These are phyloP conservation scores for Colletotrichum navitas DNA, from an alignment of 2,329 filamentous ascomycete species.

Conservation along the genomic window DNA sequence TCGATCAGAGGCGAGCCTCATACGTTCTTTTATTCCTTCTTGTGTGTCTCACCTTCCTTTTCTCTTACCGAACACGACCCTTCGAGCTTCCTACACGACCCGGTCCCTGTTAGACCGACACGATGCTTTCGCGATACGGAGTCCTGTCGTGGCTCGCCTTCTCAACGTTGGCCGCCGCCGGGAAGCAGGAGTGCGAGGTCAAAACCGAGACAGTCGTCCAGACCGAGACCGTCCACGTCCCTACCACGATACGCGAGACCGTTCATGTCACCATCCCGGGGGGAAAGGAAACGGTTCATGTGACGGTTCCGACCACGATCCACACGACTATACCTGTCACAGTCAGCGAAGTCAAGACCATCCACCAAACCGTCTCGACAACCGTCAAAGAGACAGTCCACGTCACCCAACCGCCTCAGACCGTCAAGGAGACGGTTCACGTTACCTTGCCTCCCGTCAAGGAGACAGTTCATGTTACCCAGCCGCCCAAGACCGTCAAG, in stretches of 20 bases:
- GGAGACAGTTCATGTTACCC: slow-evolving; percentile 2
- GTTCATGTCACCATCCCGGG: too few relatives aligned
- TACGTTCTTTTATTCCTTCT: slow-evolving; percentile 36
- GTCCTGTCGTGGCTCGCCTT: slow-evolving; percentile 34
- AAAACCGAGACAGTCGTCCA: slow-evolving; percentile 30
- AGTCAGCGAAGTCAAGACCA: slow-evolving; percentile 27
- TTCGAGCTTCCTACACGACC: not conserved
- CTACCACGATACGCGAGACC: too few relatives aligned
- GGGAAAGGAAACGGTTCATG: slow-evolving; percentile 34
- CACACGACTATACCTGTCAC: slow-evolving; percentile 24
- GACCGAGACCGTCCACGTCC: slow-evolving; percentile 27
- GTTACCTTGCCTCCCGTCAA: slow-evolving; percentile 10
- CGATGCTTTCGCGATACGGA: slow-evolving; percentile 32
- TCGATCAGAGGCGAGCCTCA: slow-evolving; percentile 41
- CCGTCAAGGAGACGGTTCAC: slow-evolving; percentile 10
- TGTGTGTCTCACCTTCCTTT: slow-evolving; percentile 17
- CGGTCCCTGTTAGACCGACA: slow-evolving; percentile 1
- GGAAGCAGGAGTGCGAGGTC: slow-evolving; percentile 24
- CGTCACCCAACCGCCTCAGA: slow-evolving; percentile 8
- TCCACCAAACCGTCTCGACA: slow-evolving; percentile 26
- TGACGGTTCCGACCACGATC: slow-evolving; percentile 27
- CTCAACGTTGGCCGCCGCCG: slow-evolving; percentile 31
- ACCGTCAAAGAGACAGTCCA: slow-evolving; percentile 26
- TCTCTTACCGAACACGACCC: not conserved
- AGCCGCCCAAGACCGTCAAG: not conserved